Conservation (phyloP, 2,329 filamentous ascomycete genomes). For the Aspergillus aculeatus region DNA sequence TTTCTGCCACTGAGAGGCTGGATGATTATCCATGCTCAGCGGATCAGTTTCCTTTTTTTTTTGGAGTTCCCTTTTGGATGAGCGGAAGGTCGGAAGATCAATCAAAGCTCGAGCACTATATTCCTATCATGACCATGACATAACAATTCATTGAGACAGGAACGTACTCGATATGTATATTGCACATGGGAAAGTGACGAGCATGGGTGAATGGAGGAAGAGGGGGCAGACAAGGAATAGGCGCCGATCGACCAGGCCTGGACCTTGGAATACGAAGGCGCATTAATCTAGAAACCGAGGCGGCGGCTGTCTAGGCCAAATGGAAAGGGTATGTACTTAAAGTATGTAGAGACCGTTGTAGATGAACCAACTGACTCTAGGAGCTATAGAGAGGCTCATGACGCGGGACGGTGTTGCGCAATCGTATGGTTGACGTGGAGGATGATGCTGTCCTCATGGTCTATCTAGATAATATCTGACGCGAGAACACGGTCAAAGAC, state of each 20-base stretch:
- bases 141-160: not conserved
- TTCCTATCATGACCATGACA: not conserved
- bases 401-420: not conserved
- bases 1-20: not conserved
- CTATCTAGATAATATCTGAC: not conserved
- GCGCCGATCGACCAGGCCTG: conserved; percentile 11
- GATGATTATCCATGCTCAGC: too few relatives aligned
- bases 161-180: not conserved
- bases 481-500: not conserved
- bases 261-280: conserved; percentile 12
- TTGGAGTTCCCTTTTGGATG: not conserved
- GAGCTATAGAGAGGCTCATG: conserved; percentile 2
- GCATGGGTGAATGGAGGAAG: not conserved
- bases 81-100: not conserved
- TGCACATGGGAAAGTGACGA: not conserved
- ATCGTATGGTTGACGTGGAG: not conserved
- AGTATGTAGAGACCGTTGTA: not conserved
- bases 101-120: not conserved
- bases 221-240: not conserved
- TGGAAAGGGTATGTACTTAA: not conserved
- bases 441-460: not conserved
- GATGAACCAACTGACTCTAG: not conserved
- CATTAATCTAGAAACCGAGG: not conserved
- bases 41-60: too few relatives aligned
- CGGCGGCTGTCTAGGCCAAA: not conserved